A percentile compares a stretch with the other conserved stretches of the same genome.
Evolutionary conservation across 1,284 basidiomycete species (phyloP).

Genomic region (Trametes pubescens): DNA sequence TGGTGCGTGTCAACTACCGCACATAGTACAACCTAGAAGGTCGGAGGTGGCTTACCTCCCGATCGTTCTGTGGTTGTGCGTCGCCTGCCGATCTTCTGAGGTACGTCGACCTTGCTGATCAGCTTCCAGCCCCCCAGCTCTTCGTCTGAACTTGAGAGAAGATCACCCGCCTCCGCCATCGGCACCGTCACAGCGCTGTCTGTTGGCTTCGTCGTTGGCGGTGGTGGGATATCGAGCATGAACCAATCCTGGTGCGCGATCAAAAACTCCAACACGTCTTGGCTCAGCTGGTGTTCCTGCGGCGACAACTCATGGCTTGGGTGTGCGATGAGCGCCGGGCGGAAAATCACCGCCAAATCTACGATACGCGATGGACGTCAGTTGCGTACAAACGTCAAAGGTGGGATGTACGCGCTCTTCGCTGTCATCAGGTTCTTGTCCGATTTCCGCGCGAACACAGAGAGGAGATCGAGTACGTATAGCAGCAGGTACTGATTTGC

Average conservation of each 20-base stretch:
- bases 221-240: conserved; percentile 82
- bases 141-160: conserved; percentile 55
- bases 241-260: conserved; percentile 91
- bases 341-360: conserved; percentile 96
- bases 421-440: conserved; percentile 97
- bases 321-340: conserved; percentile 91
- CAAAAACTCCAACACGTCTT: conserved; percentile 93
- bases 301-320: conserved; percentile 86
- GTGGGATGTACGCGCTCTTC: conserved; percentile 68
- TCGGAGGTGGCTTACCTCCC: conserved; percentile 1
- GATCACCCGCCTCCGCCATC: conserved; percentile 45
- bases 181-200: conserved; percentile 39
- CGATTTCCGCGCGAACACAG: conserved; percentile 91
- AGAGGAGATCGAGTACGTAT: conserved; percentile 95
- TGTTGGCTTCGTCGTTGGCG: conserved; percentile 50
- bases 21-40: neutral
- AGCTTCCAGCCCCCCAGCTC: conserved; percentile 58
- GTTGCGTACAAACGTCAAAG: neutral
- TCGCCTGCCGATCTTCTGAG: conserved; percentile 55
- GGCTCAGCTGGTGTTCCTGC: conserved; percentile 85
- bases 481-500: conserved; percentile 94
- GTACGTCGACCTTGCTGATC: conserved; percentile 36
- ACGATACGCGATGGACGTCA: conserved; percentile 6
- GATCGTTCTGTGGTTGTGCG: conserved; percentile 64
- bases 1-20: neutral